Base-by-base conservation (phyloP, 1,284 basidiomycete genomes). In the Papiliotrema terrestris region DNA sequence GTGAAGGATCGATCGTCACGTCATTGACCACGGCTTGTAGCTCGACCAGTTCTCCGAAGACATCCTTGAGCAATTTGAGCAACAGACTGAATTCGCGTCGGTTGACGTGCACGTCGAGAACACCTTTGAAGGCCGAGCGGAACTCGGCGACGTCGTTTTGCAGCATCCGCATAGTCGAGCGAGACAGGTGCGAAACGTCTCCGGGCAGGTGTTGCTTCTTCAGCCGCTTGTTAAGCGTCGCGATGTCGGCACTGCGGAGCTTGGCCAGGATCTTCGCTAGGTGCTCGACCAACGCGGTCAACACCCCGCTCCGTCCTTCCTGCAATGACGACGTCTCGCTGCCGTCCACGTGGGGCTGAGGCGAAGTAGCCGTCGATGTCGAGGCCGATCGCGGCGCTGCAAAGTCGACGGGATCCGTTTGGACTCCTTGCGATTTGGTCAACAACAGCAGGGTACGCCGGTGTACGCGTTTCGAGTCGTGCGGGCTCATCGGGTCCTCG, bases 181-280 rank as follows among this genome's bases (percentile, higher is more conserved):
- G 85, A 0, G 93, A 94, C 17, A 98, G 80, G 68, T 97, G 90
- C 15, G 85, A 84, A 19, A 98, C 83, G 65, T 98, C 94, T 54
- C 84, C 87, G 0, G 83, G 77, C 2, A 98, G 81, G 67, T 94
- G 84, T 63, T 98, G 95, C 45, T 92, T 86, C 75, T 93, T 95
- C 43, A 98, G 80, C 15, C 95, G 85, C 56, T 88, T 88, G 43
- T 89, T 89, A 39, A 98, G 80, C 0, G 91, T 93, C 26, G 88
- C 81, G 1, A 94, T 86, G 64, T 98, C 94, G 1, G 93, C 87
- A 60, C 88, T 85, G 17, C 82, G 78, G 60, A 97, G 81, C 19
- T 87, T 84, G 51, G 80, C 82, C 49, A 90, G 80, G 13, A 96
- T 77, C 25, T 82, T 79, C 26, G 80, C 75, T 51, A 88, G 79